phyloP scores from a whole-genome alignment of 108 stramenopile species.

The Skeletonema menzelii region DNA sequence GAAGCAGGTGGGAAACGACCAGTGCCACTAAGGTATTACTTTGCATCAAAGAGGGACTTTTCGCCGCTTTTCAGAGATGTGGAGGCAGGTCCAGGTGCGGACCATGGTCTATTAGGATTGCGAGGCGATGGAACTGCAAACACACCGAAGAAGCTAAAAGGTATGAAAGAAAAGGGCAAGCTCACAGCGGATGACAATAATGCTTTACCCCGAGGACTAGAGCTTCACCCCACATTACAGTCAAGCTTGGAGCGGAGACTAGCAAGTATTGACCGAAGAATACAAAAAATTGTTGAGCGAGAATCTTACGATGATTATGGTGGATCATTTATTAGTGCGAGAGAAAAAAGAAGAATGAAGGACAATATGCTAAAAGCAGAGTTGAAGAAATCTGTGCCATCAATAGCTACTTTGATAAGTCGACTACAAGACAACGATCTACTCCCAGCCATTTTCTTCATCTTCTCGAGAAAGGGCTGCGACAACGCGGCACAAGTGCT shows the following conservation, averaged over 20 bases:
- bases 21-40: conserved; percentile 91
- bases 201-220: conserved; percentile 63
- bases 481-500: conserved; percentile 80
- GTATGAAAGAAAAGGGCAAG: conserved; percentile 27
- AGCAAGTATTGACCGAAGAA: conserved; percentile 57
- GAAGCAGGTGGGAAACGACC: conserved; percentile 84
- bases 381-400: conserved; percentile 74
- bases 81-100: conserved; percentile 80
- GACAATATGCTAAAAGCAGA: conserved; percentile 69
- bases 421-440: conserved; percentile 66
- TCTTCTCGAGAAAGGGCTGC: conserved; percentile 90
- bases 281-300: conserved; percentile 53
- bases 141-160: conserved; percentile 13
- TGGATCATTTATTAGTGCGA: conserved; percentile 39
- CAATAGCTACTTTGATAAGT: conserved; percentile 58
- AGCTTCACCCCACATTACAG: conserved; percentile 63
- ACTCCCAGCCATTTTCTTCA: conserved; percentile 93
- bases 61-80: conserved; percentile 78
- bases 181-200: conserved; percentile 10
- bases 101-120: conserved; percentile 70
- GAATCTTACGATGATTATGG: conserved; percentile 29
- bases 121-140: conserved; percentile 62
- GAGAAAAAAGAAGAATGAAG: conserved; percentile 64
- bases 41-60: conserved; percentile 74
- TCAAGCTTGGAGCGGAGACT: conserved; percentile 46